Evolutionary conservation across 441 rosid genomes (phyloP).

Genomic region (Daphne laureola): DNA sequence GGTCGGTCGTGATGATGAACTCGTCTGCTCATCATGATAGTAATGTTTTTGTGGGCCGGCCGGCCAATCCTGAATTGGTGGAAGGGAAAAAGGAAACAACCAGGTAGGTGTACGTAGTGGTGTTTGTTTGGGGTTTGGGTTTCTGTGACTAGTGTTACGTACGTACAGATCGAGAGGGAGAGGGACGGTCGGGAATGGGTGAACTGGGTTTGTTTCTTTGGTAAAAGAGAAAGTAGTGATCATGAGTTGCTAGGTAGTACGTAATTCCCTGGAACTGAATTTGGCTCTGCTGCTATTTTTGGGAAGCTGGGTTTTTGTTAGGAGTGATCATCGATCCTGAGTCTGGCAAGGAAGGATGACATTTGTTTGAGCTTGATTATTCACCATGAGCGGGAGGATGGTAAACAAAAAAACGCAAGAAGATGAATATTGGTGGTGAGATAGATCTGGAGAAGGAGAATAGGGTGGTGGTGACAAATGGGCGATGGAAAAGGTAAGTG

Average conservation of each 20-base stretch:
- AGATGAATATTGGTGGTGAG: no score
- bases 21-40: slow-evolving; percentile 25
- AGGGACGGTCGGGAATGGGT: slow-evolving; percentile 70
- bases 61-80: slow-evolving; percentile 30
- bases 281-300: slow-evolving; percentile 37
- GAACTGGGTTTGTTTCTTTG: slow-evolving; percentile 15
- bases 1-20: slow-evolving; percentile 35
- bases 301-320: slow-evolving; percentile 26
- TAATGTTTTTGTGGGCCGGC: slow-evolving; percentile 11
- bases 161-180: slow-evolving; percentile 51
- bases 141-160: slow-evolving; percentile 44
- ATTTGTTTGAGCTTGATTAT: slow-evolving; percentile 56
- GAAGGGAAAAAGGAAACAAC: slow-evolving; percentile 10
- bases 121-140: slow-evolving; percentile 32
- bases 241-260: no score
- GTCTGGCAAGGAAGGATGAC: slow-evolving; percentile 25
- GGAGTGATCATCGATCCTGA: not conserved
- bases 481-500: slow-evolving; percentile 11
- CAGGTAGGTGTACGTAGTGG: no score
- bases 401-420: slow-evolving; percentile 2
- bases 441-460: slow-evolving; percentile 19
- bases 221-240: slow-evolving; percentile 32
- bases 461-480: slow-evolving; percentile 33
- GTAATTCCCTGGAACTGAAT: no score
- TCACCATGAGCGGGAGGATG: slow-evolving; percentile 28